Percentiles rank a stretch among this genome's conserved stretches.
Evolutionary conservation across 805 yeast genomes (phyloP).

Genomic region (Lachancea sp.): DNA sequence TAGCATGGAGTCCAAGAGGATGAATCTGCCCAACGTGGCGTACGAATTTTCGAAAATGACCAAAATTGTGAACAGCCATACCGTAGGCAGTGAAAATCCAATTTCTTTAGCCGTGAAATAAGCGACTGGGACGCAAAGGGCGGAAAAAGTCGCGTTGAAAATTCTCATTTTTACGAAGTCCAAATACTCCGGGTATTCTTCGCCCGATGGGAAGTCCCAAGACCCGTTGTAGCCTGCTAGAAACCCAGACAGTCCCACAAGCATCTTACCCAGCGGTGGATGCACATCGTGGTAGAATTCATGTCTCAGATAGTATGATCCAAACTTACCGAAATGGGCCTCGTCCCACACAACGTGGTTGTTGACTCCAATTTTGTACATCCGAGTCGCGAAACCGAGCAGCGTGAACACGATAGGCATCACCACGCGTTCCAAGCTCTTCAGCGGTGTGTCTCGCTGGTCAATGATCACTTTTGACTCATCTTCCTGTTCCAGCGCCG

Average conservation of each 20-base stretch:
- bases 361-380: constrained; percentile 51
- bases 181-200: constrained; percentile 51
- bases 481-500: constrained; percentile 17
- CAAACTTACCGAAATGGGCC: constrained; percentile 85
- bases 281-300: constrained; percentile 84
- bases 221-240: constrained; percentile 77
- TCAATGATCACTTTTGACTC: constrained; percentile 13
- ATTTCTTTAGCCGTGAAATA: constrained; percentile 61
- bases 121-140: constrained; percentile 62
- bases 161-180: constrained; percentile 62
- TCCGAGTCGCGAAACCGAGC: constrained; percentile 48
- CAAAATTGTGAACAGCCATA: constrained; percentile 55
- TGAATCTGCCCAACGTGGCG: constrained; percentile 66
- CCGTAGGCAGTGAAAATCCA: constrained; percentile 45
- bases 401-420: constrained; percentile 42
- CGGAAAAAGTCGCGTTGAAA: constrained; percentile 64
- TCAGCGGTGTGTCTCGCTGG: constrained; percentile 8
- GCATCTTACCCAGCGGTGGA: constrained; percentile 80
- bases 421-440: constrained; percentile 29
- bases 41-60: constrained; percentile 63
- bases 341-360: constrained; percentile 79
- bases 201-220: constrained; percentile 69
- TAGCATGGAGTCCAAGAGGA: constrained; percentile 69
- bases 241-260: constrained; percentile 71
- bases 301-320: constrained; percentile 70